These are phyloP conservation scores for Pyracantha coccinea DNA, from an alignment of 331 rosid species.

Conservation along the genomic window DNA sequence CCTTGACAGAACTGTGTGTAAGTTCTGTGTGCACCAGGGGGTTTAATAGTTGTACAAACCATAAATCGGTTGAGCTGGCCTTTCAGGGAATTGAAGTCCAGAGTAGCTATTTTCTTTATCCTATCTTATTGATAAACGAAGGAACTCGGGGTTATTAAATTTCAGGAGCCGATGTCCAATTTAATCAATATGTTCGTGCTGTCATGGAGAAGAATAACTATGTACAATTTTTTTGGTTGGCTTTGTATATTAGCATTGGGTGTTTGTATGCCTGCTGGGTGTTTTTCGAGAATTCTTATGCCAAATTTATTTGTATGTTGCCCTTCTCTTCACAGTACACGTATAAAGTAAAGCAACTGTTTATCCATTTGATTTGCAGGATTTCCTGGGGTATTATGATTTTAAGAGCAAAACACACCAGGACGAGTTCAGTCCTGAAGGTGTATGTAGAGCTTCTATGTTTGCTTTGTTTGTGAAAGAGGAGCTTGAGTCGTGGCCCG, in stretches of 20 bases:
- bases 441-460: conserved; percentile 86
- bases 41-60: not conserved
- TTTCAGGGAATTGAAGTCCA: not conserved
- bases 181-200: not conserved
- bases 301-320: not conserved
- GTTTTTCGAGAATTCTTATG: not conserved
- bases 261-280: not conserved
- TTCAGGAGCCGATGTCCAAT: not conserved
- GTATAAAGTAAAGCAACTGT: not conserved
- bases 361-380: conserved; percentile 33
- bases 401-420: conserved; percentile 89
- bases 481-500: conserved; percentile 81
- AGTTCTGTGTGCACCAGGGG: not conserved
- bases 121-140: not conserved
- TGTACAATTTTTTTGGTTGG: not conserved
- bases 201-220: not conserved
- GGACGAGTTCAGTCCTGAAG: conserved; percentile 82
- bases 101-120: not conserved
- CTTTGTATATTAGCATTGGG: not conserved
- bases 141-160: not conserved
- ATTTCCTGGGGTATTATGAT: conserved; percentile 56
- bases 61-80: not conserved
- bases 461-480: conserved; percentile 69
- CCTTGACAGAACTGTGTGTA: not conserved
- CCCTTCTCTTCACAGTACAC: not conserved